Conservation (phyloP, 1,284 basidiomycete genomes). For the Microbotryum silenes-acaulis region DNA sequence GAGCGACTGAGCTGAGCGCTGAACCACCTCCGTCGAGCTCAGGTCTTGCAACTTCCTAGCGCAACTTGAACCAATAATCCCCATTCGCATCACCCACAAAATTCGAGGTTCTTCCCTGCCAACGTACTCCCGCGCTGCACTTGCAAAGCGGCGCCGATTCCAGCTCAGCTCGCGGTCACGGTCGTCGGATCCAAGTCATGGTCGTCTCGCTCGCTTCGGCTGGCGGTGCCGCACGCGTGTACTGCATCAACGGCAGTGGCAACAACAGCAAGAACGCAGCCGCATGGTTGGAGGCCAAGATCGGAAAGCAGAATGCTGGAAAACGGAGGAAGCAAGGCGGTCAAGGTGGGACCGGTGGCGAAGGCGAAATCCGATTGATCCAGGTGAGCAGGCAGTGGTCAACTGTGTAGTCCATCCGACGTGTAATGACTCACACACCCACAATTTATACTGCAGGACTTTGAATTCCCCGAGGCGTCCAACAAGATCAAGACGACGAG, state of each 20-base stretch:
- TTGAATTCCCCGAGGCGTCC: constrained; percentile 94
- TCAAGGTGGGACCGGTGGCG: constrained; percentile 31
- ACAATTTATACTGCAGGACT: constrained; percentile 55
- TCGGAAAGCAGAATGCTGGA: constrained; percentile 25
- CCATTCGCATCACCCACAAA: too few species aligned
- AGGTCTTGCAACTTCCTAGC: too few species aligned
- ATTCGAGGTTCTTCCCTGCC: too few species aligned
- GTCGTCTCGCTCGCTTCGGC: constrained; percentile 35
- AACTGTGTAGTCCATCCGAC: background rate
- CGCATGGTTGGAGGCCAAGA: constrained; percentile 34
- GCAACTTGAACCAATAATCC: too few species aligned
- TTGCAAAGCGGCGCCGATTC: too few species aligned
- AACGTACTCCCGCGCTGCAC: too few species aligned
- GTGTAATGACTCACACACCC: too few species aligned
- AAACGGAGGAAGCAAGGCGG: constrained; percentile 31
- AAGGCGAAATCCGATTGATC: constrained; percentile 35
- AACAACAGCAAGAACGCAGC: constrained; percentile 30
- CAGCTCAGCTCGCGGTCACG: background rate
- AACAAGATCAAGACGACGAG: constrained; percentile 82
- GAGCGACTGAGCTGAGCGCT: too few species aligned
- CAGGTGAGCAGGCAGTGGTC: constrained; percentile 26
- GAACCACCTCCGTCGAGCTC: too few species aligned
- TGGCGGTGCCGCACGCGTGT: constrained; percentile 32
- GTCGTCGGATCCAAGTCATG: constrained; percentile 10
- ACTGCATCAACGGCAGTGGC: constrained; percentile 36